These are phyloP conservation scores for Cryptococcus amylolentus DNA, from an alignment of 1,284 basidiomycete genomes.

Conservation along the genomic window DNA sequence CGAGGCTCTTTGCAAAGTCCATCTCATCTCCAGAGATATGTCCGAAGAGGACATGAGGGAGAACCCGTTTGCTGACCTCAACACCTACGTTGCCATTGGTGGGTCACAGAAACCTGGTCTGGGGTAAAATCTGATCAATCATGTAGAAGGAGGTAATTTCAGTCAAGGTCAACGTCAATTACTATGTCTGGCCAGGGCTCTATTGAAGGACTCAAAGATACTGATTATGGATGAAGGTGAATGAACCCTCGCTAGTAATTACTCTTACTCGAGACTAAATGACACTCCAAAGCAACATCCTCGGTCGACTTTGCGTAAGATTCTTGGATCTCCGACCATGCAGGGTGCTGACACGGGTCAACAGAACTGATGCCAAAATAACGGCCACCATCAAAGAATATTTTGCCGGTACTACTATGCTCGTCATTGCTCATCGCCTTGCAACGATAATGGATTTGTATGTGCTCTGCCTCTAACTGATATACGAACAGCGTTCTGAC, in stretches of 20 bases:
- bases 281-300: constrained; percentile 61
- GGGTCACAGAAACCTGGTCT: constrained; percentile 33
- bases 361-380: constrained; percentile 65
- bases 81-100: constrained; percentile 42
- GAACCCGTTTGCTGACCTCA: constrained; percentile 56
- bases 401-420: constrained; percentile 60
- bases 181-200: constrained; percentile 65
- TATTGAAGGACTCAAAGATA: constrained; percentile 66
- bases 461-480: constrained; percentile 7
- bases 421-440: constrained; percentile 72
- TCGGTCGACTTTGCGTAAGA: constrained; percentile 68
- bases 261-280: not conserved
- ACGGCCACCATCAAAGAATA: constrained; percentile 70
- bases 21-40: constrained; percentile 40
- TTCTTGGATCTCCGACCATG: not conserved
- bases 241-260: not conserved
- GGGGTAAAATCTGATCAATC: not conserved
- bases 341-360: constrained; percentile 2
- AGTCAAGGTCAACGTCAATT: constrained; percentile 74
- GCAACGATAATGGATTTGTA: constrained; percentile 52
- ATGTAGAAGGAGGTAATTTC: constrained; percentile 60
- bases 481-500: not conserved
- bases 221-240: constrained; percentile 61
- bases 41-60: constrained; percentile 54
- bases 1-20: constrained; percentile 59